A percentile compares a stretch with the other conserved stretches of the same genome.
phyloP scores from a whole-genome alignment of 805 yeast species.

The Monosporozyma servazzii region DNA sequence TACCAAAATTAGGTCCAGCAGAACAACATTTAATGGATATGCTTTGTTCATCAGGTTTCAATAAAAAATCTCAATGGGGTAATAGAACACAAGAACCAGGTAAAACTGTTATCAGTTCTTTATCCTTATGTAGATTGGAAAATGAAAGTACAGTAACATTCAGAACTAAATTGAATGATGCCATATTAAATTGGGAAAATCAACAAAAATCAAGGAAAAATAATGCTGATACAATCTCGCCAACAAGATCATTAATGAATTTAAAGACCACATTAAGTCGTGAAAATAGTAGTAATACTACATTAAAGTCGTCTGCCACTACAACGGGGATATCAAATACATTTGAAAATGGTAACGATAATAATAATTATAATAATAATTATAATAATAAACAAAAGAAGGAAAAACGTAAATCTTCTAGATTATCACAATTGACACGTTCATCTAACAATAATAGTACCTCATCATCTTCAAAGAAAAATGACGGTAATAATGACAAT shows the following conservation, averaged over 20 bases:
- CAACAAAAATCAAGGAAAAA: neutral
- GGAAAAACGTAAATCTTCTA: constrained; percentile 36
- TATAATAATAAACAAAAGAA: neutral
- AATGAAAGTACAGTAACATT: constrained; percentile 32
- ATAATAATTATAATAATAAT: too few relatives aligned
- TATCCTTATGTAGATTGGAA: constrained; percentile 36
- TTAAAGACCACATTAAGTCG: constrained; percentile 15
- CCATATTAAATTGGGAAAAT: constrained; percentile 18
- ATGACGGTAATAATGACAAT: constrained; percentile 27
- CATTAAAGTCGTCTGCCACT: neutral
- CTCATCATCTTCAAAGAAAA: constrained; percentile 30
- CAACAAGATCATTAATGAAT: constrained; percentile 5
- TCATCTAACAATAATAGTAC: constrained; percentile 35
- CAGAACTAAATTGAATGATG: constrained; percentile 19
- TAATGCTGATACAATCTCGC: constrained; percentile 5
- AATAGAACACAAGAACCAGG: constrained; percentile 79
- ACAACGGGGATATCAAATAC: constrained; percentile 1
- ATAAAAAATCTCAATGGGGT: constrained; percentile 68
- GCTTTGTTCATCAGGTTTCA: constrained; percentile 86
- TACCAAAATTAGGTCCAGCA: constrained; percentile 66
- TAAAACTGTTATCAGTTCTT: constrained; percentile 76
- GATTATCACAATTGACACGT: constrained; percentile 54
- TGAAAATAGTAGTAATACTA: constrained; percentile 6
- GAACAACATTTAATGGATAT: constrained; percentile 91
- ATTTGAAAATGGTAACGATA: neutral